phyloP scores from a whole-genome alignment of 108 stramenopile species.

The Fragilaria crotonensis region DNA sequence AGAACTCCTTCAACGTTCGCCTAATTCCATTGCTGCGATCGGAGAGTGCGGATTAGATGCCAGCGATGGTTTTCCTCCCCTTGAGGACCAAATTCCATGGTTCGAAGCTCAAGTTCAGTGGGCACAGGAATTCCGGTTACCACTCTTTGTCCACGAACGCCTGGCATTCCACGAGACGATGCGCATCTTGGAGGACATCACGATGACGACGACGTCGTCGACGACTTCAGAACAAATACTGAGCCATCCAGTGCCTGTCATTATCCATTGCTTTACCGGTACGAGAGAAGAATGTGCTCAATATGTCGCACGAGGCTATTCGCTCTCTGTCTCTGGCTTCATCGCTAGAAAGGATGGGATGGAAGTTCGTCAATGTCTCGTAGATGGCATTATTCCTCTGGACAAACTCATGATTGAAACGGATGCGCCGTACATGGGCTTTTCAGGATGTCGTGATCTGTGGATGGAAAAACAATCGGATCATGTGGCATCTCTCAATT shows the following conservation, averaged over 20 bases:
- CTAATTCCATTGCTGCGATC: slow-evolving; percentile 36
- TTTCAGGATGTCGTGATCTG: slow-evolving; percentile 37
- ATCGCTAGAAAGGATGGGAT: slow-evolving; percentile 36
- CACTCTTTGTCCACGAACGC: slow-evolving; percentile 76
- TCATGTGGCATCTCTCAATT: slow-evolving; percentile 20
- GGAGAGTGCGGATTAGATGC: slow-evolving; percentile 78
- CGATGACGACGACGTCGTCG: too few relatives aligned
- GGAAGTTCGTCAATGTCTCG: slow-evolving; percentile 44
- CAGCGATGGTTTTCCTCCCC: slow-evolving; percentile 65
- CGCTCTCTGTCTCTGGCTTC: slow-evolving; percentile 58
- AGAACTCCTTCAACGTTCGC: not conserved
- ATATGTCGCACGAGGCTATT: slow-evolving; percentile 67
- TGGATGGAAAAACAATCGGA: slow-evolving; percentile 50
- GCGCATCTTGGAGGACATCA: slow-evolving; percentile 37
- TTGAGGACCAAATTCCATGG: slow-evolving; percentile 40
- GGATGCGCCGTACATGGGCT: slow-evolving; percentile 88
- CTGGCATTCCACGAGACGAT: slow-evolving; percentile 60
- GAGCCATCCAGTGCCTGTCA: slow-evolving; percentile 36
- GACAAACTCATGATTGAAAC: slow-evolving; percentile 81
- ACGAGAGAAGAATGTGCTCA: slow-evolving; percentile 44
- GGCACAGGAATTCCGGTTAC: slow-evolving; percentile 49
- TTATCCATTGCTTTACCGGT: slow-evolving; percentile 86
- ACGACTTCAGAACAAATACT: too few relatives aligned
- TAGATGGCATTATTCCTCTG: slow-evolving; percentile 54
- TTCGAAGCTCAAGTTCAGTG: slow-evolving; percentile 55